phyloP scores from a whole-genome alignment of 1,284 basidiomycete species.

The Takashimella koratensis region DNA sequence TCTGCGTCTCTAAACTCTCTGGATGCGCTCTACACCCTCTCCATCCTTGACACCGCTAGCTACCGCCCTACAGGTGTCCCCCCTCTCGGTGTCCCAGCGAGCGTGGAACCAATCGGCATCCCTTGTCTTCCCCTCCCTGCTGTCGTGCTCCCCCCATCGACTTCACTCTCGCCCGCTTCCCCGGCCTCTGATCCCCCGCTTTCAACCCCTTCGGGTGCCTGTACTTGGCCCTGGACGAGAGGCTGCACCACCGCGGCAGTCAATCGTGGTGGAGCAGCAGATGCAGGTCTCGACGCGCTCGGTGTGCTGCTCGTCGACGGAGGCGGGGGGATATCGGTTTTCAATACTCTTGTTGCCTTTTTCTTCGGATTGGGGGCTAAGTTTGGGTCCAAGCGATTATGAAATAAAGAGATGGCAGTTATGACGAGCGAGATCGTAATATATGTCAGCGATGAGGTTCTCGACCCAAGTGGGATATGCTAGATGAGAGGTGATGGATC shows the following conservation, averaged over 20 bases:
- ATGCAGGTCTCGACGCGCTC: neutral
- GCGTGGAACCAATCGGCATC: slow-evolving; percentile 27
- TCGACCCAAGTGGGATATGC: no score
- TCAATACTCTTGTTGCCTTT: slow-evolving; percentile 48
- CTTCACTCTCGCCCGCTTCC: neutral
- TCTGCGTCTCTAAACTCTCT: no score
- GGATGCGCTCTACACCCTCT: neutral
- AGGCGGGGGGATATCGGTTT: slow-evolving; percentile 48
- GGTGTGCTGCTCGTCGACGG: slow-evolving; percentile 15
- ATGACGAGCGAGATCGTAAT: no score
- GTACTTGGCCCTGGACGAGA: no score
- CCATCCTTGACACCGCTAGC: neutral
- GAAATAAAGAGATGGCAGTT: slow-evolving; percentile 2
- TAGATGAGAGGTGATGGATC: slow-evolving; percentile 1
- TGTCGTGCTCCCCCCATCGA: neutral
- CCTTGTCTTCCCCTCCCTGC: slow-evolving; percentile 5
- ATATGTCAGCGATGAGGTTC: no score
- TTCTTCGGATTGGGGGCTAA: slow-evolving; percentile 49
- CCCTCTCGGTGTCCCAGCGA: slow-evolving; percentile 22
- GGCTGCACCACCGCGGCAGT: no score
- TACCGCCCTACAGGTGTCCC: neutral
- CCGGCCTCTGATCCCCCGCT: no score
- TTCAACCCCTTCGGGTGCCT: no score
- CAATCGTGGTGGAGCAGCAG: neutral
- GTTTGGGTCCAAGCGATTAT: neutral